phyloP scores from a whole-genome alignment of 345 rosid species.

The Euphorbia lathyris region DNA sequence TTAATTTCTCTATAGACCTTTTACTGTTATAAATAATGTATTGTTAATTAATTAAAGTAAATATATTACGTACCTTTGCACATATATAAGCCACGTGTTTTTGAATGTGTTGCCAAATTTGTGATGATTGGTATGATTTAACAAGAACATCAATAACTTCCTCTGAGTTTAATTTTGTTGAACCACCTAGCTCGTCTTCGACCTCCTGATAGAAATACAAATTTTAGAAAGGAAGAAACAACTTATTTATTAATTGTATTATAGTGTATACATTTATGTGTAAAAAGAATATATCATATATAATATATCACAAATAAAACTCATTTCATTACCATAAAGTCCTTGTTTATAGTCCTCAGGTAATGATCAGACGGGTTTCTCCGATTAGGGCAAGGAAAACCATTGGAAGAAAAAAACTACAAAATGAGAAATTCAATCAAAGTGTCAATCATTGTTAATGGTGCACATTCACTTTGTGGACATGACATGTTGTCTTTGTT shows the following conservation, averaged over 20 bases:
- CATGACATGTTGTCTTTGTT: no score
- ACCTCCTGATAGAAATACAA: constrained; percentile 2
- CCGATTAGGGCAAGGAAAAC: constrained; percentile 11
- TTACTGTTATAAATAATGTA: no score
- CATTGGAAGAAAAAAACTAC: constrained; percentile 14
- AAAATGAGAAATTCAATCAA: no score
- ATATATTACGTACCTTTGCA: not conserved
- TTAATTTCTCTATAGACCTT: no score
- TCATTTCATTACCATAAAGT: constrained; percentile 9
- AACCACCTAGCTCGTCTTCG: constrained; percentile 1
- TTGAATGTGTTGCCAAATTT: constrained; percentile 4
- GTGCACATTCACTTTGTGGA: no score
- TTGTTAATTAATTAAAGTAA: no score
- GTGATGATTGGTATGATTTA: constrained; percentile 16
- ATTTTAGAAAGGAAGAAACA: no score
- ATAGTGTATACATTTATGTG: no score
- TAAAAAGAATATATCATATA: no score
- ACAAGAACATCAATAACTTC: constrained; percentile 4
- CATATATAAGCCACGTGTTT: not conserved
- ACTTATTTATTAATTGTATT: no score
- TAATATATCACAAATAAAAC: no score
- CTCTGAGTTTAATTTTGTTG: not conserved
- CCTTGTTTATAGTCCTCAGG: constrained; percentile 9
- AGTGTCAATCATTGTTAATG: no score
- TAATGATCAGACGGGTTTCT: constrained; percentile 17